Percentiles rank a stretch among this genome's conserved stretches.
phyloP scores from a whole-genome alignment of 306 rosid species.

The Clitoria ternatea region DNA sequence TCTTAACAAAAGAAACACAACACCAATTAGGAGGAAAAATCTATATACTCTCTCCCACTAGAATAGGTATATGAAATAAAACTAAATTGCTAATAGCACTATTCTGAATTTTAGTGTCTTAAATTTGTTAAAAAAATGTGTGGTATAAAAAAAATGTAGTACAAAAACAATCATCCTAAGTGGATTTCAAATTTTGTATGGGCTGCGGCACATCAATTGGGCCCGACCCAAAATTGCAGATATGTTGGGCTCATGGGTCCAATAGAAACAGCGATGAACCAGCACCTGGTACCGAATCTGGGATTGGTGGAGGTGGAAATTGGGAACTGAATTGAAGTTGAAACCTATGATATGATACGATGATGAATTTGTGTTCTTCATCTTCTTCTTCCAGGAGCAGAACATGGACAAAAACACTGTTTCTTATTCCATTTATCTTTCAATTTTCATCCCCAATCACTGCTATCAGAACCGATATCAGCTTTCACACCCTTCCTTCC shows the following conservation, averaged over 20 bases:
- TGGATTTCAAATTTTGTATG: background rate
- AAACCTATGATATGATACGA: background rate
- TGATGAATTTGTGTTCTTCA: background rate
- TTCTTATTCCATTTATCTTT: background rate
- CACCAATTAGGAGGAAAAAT: too few species aligned
- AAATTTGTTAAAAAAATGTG: too few species aligned
- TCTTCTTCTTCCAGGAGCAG: background rate
- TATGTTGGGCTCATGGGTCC: background rate
- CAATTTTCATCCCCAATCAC: conserved; percentile 2
- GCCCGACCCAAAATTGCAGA: background rate
- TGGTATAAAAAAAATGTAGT: too few species aligned
- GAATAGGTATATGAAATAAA: too few species aligned
- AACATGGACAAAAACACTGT: too few species aligned
- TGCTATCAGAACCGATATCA: conserved; percentile 54
- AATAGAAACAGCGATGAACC: background rate
- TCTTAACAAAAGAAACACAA: too few species aligned
- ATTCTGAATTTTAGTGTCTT: too few species aligned
- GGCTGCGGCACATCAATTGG: background rate
- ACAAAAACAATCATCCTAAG: too few species aligned
- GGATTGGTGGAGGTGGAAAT: background rate
- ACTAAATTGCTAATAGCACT: too few species aligned
- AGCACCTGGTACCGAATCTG: background rate
- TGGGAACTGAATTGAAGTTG: background rate
- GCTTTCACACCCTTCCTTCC: conserved; percentile 35
- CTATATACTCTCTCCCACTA: too few species aligned